These are phyloP conservation scores for Picochlorum sp. DNA, from an alignment of 139 green algal genomes.

Conservation along the genomic window DNA sequence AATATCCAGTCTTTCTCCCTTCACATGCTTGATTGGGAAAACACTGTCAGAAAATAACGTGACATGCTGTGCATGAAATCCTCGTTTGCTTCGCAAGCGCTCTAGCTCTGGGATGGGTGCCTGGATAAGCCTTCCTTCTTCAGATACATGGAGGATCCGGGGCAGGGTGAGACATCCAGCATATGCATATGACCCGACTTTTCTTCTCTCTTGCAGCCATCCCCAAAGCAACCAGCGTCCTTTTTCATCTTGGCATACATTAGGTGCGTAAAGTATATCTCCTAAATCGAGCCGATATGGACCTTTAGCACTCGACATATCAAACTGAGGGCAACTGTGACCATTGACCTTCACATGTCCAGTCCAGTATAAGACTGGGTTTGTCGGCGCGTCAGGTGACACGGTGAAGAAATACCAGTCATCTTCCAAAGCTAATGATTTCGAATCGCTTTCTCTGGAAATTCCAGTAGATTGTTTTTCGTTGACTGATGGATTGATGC, in stretches of 20 bases:
- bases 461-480: no score
- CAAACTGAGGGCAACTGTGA: constrained; percentile 10
- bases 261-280: constrained; percentile 53
- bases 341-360: not conserved
- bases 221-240: constrained; percentile 68
- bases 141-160: constrained; percentile 40
- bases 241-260: constrained; percentile 38
- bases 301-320: constrained; percentile 27
- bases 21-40: not conserved
- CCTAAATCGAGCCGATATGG: constrained; percentile 44
- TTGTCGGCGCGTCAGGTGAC: constrained; percentile 36
- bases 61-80: constrained; percentile 3
- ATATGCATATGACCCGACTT: constrained; percentile 55
- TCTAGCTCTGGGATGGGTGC: constrained; percentile 28
- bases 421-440: no score
- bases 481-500: no score
- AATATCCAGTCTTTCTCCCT: constrained; percentile 10
- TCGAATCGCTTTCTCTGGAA: no score
- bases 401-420: constrained; percentile 37
- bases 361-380: constrained; percentile 52
- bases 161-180: constrained; percentile 71
- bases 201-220: constrained; percentile 75
- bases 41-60: not conserved
- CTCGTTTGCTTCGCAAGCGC: constrained; percentile 5
- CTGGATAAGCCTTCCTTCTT: constrained; percentile 29